These are phyloP conservation scores for Cucurbita argyrosperma DNA, from an alignment of 306 rosid species.

Conservation along the genomic window DNA sequence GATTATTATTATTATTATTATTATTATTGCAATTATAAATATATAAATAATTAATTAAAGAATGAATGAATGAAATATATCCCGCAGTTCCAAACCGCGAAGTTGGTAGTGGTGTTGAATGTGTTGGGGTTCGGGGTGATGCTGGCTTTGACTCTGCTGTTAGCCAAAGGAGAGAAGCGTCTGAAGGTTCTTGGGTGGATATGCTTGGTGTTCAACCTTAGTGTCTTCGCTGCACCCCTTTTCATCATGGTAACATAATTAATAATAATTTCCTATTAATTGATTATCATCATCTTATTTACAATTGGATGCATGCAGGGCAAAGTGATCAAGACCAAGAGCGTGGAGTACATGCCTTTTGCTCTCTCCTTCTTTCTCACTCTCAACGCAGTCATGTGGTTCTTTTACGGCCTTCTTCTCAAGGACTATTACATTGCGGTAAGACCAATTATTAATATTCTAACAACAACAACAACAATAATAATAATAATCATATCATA, in stretches of 20 bases:
- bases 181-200: constrained; percentile 69
- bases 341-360: constrained; percentile 90
- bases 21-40: not conserved
- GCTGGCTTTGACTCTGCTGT: constrained; percentile 46
- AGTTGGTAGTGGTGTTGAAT: constrained; percentile 46
- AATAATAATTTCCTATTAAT: no score
- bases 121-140: constrained; percentile 61
- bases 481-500: no score
- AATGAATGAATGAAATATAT: no score
- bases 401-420: constrained; percentile 79
- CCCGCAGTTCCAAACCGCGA: constrained; percentile 39
- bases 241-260: constrained; percentile 34
- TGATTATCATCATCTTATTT: not conserved
- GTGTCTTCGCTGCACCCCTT: constrained; percentile 87
- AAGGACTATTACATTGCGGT: constrained; percentile 65
- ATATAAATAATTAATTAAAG: no score
- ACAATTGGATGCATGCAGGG: constrained; percentile 26
- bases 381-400: constrained; percentile 79
- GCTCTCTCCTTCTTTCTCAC: constrained; percentile 68
- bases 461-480: no score
- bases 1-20: not conserved
- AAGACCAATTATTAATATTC: no score
- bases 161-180: constrained; percentile 44
- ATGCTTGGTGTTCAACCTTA: constrained; percentile 59
- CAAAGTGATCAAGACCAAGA: constrained; percentile 51